Base-by-base conservation (phyloP, 2,329 filamentous ascomycete species). In the Tolypocladium album region DNA sequence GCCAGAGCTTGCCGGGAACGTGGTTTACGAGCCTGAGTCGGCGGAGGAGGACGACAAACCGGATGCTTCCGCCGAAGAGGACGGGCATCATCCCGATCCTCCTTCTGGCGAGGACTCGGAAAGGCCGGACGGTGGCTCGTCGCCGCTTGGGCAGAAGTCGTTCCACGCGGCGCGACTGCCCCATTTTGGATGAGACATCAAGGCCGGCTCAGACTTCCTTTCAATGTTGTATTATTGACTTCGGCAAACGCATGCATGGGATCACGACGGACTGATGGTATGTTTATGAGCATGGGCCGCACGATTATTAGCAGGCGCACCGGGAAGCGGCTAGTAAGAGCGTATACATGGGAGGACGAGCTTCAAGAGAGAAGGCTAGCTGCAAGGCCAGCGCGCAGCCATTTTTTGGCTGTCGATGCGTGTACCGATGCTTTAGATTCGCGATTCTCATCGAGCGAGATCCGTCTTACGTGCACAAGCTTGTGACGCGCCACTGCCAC, bases 81-180 rank as follows among this genome's bases (percentile, higher is more conserved):
- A 3, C 31, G 20, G 20, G 31, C 50, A 34, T 13, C 50, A 55
- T 8, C 20, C 50, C 13, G 50, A 55, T 15, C 9, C 11, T 15
- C 5, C 11, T 22, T 55, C 50, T 9, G 31, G 31, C 12, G 31
- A 55, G 31, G 50, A 55, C 50, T 38, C 31, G 11, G 22, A 20
- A 22, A n/a, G 11, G 20, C 50, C 17, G 31, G 50, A 36, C 3
- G 50, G 50, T 24, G 11, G 31, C 50, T 55, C 50, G 27, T 31
- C 42, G 27, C 17, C 27, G 15, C 31, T 39, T 1, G 12, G 12
- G 7, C 43, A 52, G n/a, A 24, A 60, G 24, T 71, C 72, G 2
- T 87, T 87, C 64, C 74, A 86, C 27, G 83, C 84, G 4, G 84
- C 84, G 42, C 76, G 83, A 61, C 69, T 87, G 61, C 84, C 84